These are phyloP conservation scores for Cladosporium velox DNA, from an alignment of 2,329 filamentous ascomycete genomes.

Conservation along the genomic window DNA sequence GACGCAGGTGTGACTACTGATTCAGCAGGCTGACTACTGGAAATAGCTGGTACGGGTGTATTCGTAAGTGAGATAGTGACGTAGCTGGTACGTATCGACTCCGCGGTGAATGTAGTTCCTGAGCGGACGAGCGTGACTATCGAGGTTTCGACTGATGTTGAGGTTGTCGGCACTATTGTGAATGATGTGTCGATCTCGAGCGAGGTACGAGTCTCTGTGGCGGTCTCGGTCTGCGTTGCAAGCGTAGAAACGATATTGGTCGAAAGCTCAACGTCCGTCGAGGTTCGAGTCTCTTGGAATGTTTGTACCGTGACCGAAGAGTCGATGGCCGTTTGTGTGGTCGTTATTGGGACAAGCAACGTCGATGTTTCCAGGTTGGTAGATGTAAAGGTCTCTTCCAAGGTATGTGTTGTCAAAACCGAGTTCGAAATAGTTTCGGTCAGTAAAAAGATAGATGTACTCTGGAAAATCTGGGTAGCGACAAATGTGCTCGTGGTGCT, in stretches of 20 bases:
- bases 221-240: not conserved
- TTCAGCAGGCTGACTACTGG: not conserved
- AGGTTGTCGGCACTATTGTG: not conserved
- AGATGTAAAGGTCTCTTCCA: not conserved
- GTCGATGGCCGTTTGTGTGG: not conserved
- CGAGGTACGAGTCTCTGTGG: not conserved
- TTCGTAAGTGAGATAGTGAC: not conserved
- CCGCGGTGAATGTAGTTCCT: constrained; percentile 15
- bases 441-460: not conserved
- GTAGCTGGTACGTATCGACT: constrained; percentile 6
- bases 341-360: not conserved
- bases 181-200: not conserved
- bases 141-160: not conserved
- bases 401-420: not conserved
- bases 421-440: not conserved
- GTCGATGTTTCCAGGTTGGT: not conserved
- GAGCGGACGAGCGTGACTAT: constrained; percentile 3
- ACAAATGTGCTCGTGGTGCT: not conserved
- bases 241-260: not conserved
- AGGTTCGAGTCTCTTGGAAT: not conserved
- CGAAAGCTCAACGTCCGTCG: not conserved
- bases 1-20: not conserved
- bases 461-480: not conserved
- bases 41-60: too few species aligned
- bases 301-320: not conserved